Conservation (phyloP, 805 yeast genomes). For the Starmera dryadoides region DNA sequence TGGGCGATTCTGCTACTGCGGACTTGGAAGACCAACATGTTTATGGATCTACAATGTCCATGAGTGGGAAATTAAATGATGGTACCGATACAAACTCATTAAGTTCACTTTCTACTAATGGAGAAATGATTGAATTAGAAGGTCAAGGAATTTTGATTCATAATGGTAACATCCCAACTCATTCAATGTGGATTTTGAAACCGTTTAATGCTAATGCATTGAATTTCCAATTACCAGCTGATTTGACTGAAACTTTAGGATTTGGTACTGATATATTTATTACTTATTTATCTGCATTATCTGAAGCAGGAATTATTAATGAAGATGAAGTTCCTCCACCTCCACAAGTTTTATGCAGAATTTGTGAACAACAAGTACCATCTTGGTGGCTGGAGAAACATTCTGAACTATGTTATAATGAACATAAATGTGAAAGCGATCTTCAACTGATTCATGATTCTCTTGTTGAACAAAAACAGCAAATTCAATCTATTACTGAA, state of each 20-base stretch:
- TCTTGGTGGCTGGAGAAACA: slow-evolving; percentile 96
- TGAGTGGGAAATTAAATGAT: slow-evolving; percentile 1
- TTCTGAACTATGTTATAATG: slow-evolving; percentile 78
- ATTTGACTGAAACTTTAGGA: slow-evolving; percentile 70
- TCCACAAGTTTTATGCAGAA: slow-evolving; percentile 74
- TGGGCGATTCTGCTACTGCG: neutral
- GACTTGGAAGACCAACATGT: slow-evolving; percentile 5
- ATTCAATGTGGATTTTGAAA: slow-evolving; percentile 89
- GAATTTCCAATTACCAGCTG: slow-evolving; percentile 61
- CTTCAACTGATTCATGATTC: slow-evolving; percentile 71
- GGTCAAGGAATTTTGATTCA: slow-evolving; percentile 90
- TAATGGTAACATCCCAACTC: slow-evolving; percentile 52
- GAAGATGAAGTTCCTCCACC: slow-evolving; percentile 71
- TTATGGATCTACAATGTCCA: slow-evolving; percentile 4
- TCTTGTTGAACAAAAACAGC: slow-evolving; percentile 59
- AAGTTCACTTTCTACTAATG: slow-evolving; percentile 43
- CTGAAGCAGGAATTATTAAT: slow-evolving; percentile 57
- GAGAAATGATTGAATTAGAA: slow-evolving; percentile 66
- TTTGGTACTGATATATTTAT: slow-evolving; percentile 85
- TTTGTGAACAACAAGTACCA: slow-evolving; percentile 87
- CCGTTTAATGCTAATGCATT: slow-evolving; percentile 64
- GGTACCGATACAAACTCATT: slow-evolving; percentile 26
- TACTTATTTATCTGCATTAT: slow-evolving; percentile 57
- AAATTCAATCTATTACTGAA: slow-evolving; percentile 33
- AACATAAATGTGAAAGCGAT: slow-evolving; percentile 74